These are phyloP conservation scores for Tricholoma hemisulphureum DNA, from an alignment of 768 basidiomycete genomes.

Conservation along the genomic window DNA sequence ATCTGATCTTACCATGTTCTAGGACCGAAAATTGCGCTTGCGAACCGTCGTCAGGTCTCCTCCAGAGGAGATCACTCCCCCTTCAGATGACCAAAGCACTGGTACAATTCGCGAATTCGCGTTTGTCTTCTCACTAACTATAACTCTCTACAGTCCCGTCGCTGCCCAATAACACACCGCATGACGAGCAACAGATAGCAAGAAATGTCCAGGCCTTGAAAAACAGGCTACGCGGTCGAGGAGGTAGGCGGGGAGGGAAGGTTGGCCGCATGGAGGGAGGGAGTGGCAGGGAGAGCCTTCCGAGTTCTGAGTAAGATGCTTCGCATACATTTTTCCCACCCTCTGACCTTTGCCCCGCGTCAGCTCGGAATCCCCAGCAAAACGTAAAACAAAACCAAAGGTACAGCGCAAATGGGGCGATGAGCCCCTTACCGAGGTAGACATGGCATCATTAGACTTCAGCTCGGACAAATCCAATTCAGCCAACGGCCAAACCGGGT, in stretches of 20 bases:
- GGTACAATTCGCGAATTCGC: constrained; percentile 34
- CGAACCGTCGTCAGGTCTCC: constrained; percentile 39
- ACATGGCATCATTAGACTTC: constrained; percentile 94
- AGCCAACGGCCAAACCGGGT: constrained; percentile 26
- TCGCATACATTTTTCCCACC: not conserved
- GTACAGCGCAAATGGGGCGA: constrained; percentile 91
- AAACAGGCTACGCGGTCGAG: constrained; percentile 74
- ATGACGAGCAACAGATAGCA: constrained; percentile 88
- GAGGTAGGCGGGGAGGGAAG: constrained; percentile 56
- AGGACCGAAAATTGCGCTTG: constrained; percentile 76
- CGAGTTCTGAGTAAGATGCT: constrained; percentile 68
- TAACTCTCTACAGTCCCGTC: constrained; percentile 39
- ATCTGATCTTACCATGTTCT: constrained; percentile 4
- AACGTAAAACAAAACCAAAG: constrained; percentile 61
- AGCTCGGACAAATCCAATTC: constrained; percentile 56
- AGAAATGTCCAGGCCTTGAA: constrained; percentile 91
- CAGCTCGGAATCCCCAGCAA: constrained; percentile 63
- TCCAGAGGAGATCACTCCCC: constrained; percentile 43
- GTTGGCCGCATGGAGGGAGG: constrained; percentile 48
- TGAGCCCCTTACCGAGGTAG: constrained; percentile 71
- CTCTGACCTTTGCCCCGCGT: not conserved
- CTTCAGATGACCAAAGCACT: constrained; percentile 61
- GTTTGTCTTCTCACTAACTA: not conserved
- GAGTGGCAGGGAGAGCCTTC: constrained; percentile 59
- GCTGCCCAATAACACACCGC: constrained; percentile 47